These are phyloP conservation scores for Desmodesmus armatus DNA, from an alignment of 139 green algal species.

Conservation along the genomic window DNA sequence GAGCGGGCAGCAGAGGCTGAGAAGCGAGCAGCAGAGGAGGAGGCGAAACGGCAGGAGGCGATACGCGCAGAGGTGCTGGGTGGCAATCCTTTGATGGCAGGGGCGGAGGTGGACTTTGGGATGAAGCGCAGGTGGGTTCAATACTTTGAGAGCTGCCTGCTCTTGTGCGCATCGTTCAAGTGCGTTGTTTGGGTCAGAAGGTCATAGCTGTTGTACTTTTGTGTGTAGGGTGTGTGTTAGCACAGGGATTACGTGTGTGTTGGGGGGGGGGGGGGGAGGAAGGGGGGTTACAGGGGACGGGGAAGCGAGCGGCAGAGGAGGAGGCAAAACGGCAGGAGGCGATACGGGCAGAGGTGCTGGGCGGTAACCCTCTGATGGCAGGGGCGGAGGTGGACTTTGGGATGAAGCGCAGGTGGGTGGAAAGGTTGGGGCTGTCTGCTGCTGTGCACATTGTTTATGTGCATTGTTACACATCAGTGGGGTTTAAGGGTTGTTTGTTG, in stretches of 20 bases:
- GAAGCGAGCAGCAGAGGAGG: constrained; percentile 62
- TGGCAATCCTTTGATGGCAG: constrained; percentile 93
- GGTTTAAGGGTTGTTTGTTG: no score
- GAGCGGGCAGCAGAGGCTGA: constrained; percentile 77
- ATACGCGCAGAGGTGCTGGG: constrained; percentile 79
- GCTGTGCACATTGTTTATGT: no score
- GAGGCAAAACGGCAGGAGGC: constrained; percentile 58
- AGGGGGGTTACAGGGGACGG: neutral
- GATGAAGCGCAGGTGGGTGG: constrained; percentile 22
- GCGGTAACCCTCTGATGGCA: constrained; percentile 93
- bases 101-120: constrained; percentile 49
- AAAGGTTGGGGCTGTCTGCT: no score
- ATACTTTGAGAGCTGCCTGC: no score
- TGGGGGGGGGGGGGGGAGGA: neutral
- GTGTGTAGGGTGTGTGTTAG: neutral
- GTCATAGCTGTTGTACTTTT: neutral
- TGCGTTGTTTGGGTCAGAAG: no score
- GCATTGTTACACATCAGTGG: no score
- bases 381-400: constrained; percentile 49
- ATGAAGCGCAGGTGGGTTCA: constrained; percentile 20
- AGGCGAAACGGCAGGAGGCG: constrained; percentile 58
- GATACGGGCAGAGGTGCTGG: constrained; percentile 78
- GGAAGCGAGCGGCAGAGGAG: neutral
- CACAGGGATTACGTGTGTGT: neutral
- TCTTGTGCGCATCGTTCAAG: neutral